Evolutionary conservation across 1,139 yeast species (phyloP).

Genomic region (Tardiomyces blankii): DNA sequence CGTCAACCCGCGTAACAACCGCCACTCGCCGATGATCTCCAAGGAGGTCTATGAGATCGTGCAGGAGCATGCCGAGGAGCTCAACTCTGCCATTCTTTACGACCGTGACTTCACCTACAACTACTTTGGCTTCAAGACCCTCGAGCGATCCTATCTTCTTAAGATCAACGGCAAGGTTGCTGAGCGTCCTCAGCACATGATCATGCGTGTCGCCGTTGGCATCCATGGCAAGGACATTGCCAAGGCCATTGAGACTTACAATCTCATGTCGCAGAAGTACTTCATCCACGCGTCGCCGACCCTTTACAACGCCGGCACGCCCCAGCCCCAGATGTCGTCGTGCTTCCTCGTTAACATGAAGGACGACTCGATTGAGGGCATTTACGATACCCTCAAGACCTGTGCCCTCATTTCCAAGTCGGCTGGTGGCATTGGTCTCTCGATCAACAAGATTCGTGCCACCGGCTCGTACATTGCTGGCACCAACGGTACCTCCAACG

Average conservation of each 20-base stretch:
- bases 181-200: constrained; percentile 84
- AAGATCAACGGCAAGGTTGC: constrained; percentile 63
- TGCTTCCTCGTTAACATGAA: constrained; percentile 84
- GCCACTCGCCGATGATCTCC: constrained; percentile 72
- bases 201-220: constrained; percentile 85
- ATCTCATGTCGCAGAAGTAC: constrained; percentile 71
- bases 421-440: constrained; percentile 87
- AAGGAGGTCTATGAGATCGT: constrained; percentile 57
- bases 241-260: constrained; percentile 66
- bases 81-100: constrained; percentile 70
- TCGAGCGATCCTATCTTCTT: constrained; percentile 72
- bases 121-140: constrained; percentile 80
- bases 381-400: constrained; percentile 74
- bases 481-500: constrained; percentile 82
- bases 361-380: constrained; percentile 86
- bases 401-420: constrained; percentile 82
- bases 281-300: constrained; percentile 91
- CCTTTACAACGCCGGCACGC: constrained; percentile 82
- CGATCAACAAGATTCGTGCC: constrained; percentile 72
- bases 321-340: constrained; percentile 77
- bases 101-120: constrained; percentile 78
- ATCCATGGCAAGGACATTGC: constrained; percentile 70
- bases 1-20: constrained; percentile 54
- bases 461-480: constrained; percentile 84
- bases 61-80: constrained; percentile 51